These are phyloP conservation scores for Paramecium biaurelia DNA, from an alignment of 73 alveolate genomes.

Conservation along the genomic window DNA sequence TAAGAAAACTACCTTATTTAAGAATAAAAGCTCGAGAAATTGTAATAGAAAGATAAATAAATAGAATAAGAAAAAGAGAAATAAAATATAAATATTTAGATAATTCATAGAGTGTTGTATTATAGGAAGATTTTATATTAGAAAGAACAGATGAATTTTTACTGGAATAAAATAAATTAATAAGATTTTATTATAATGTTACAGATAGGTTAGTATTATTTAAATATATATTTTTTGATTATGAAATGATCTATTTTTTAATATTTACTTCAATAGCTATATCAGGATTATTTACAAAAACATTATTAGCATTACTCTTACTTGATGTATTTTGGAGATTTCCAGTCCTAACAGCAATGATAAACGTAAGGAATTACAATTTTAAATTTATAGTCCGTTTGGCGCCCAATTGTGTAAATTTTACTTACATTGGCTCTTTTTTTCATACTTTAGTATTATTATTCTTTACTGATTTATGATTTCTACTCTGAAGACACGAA, in stretches of 20 bases:
- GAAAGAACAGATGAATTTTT: not conserved
- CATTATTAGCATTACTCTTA: slow-evolving; percentile 71
- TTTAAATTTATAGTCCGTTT: slow-evolving; percentile 58
- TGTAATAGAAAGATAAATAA: not conserved
- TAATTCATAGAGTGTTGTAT: not conserved
- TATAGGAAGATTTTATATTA: not conserved
- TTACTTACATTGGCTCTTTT: slow-evolving; percentile 69
- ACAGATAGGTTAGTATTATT: not conserved
- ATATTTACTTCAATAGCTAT: slow-evolving; percentile 25
- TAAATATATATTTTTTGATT: slow-evolving; percentile 11
- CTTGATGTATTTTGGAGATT: slow-evolving; percentile 77
- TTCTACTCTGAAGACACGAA: not conserved
- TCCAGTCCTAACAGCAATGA: slow-evolving; percentile 72
- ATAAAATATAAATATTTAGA: slow-evolving; percentile 12
- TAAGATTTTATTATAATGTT: not conserved
- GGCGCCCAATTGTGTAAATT: slow-evolving; percentile 76
- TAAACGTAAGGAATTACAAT: slow-evolving; percentile 58
- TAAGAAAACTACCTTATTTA: slow-evolving; percentile 32
- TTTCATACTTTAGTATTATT: slow-evolving; percentile 71
- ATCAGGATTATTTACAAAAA: slow-evolving; percentile 60
- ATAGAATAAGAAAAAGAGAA: slow-evolving; percentile 16
- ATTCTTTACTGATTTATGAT: slow-evolving; percentile 66
- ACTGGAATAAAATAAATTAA: not conserved
- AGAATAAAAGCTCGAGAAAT: not conserved
- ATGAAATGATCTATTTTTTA: slow-evolving; percentile 39